A percentile compares a stretch with the other conserved stretches of the same genome.
phyloP scores from a whole-genome alignment of 2,329 filamentous ascomycete species.

The Penicillium sp. region DNA sequence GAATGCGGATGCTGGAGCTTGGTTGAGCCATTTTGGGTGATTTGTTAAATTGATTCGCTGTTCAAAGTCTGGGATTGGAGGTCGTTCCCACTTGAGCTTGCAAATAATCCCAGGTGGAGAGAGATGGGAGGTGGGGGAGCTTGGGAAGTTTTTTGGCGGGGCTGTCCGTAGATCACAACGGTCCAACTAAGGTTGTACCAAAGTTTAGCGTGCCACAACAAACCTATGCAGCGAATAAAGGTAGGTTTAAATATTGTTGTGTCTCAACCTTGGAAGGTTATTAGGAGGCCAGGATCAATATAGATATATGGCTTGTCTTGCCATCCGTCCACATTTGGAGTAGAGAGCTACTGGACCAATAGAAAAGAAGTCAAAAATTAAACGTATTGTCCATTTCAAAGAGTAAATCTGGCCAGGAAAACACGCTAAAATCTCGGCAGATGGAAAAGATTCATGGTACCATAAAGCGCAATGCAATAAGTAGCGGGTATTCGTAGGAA shows the following conservation, averaged over 20 bases:
- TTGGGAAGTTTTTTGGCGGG: conserved; percentile 21
- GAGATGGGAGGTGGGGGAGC: conserved; percentile 4
- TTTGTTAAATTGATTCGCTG: neutral
- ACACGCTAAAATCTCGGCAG: conserved; percentile 15
- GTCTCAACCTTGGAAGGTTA: too few relatives aligned
- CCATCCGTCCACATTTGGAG: too few relatives aligned
- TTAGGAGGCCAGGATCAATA: neutral
- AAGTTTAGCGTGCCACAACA: neutral
- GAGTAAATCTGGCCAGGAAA: conserved; percentile 6
- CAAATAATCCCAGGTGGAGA: neutral
- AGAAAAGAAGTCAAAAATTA: neutral
- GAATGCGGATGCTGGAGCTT: conserved; percentile 4
- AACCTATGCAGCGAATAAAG: neutral
- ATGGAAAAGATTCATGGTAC: conserved; percentile 16
- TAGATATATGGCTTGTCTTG: neutral
- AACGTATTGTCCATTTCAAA: conserved; percentile 10
- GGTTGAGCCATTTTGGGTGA: conserved; percentile 23
- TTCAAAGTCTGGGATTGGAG: neutral
- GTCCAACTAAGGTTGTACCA: neutral
- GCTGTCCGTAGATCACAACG: conserved; percentile 21
- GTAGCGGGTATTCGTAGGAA: conserved; percentile 22
- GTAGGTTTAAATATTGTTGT: neutral
- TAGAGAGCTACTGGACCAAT: too few relatives aligned
- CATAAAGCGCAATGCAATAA: conserved; percentile 24
- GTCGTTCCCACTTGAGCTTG: neutral